Evolutionary conservation across 2,329 filamentous ascomycete species (phyloP).

Genomic region (Sporothrix variecibatus): DNA sequence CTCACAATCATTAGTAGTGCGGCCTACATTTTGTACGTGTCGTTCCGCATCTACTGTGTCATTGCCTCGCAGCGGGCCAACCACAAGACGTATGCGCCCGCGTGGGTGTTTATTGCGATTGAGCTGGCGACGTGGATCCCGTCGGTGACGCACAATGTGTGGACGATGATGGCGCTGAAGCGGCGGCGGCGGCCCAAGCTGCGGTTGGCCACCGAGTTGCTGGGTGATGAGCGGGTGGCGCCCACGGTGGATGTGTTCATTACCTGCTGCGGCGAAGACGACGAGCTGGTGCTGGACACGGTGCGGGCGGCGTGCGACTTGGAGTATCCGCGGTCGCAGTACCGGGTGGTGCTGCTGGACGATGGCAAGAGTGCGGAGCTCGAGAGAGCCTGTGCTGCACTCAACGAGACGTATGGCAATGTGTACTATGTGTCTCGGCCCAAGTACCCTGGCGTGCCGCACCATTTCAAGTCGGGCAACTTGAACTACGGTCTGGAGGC

Average conservation of each 20-base stretch:
- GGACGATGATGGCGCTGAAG: slow-evolving; percentile 60
- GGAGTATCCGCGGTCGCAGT: slow-evolving; percentile 56
- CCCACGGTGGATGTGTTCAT: slow-evolving; percentile 60
- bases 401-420: slow-evolving; percentile 50
- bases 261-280: slow-evolving; percentile 59
- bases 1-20: slow-evolving; percentile 44
- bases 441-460: slow-evolving; percentile 50
- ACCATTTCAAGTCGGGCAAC: slow-evolving; percentile 67
- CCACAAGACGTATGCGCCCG: slow-evolving; percentile 45
- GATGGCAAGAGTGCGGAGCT: slow-evolving; percentile 53
- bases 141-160: slow-evolving; percentile 57
- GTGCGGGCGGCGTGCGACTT: slow-evolving; percentile 54
- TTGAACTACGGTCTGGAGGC: slow-evolving; percentile 61
- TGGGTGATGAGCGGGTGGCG: slow-evolving; percentile 43
- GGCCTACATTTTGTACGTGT: slow-evolving; percentile 49
- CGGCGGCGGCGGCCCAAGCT: slow-evolving; percentile 55
- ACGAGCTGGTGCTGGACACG: slow-evolving; percentile 59
- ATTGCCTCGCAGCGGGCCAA: slow-evolving; percentile 49
- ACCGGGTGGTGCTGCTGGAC: slow-evolving; percentile 58
- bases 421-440: slow-evolving; percentile 55
- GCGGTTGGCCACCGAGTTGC: slow-evolving; percentile 40
- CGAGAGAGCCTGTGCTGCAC: slow-evolving; percentile 38
- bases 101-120: slow-evolving; percentile 51
- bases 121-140: slow-evolving; percentile 57
- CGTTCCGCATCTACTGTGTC: slow-evolving; percentile 55